Evolutionary conservation across 139 green algal genomes (phyloP), one percentile per base, ranked within the genome.

Genomic region (Astrephomene gubernaculifera): DNA sequence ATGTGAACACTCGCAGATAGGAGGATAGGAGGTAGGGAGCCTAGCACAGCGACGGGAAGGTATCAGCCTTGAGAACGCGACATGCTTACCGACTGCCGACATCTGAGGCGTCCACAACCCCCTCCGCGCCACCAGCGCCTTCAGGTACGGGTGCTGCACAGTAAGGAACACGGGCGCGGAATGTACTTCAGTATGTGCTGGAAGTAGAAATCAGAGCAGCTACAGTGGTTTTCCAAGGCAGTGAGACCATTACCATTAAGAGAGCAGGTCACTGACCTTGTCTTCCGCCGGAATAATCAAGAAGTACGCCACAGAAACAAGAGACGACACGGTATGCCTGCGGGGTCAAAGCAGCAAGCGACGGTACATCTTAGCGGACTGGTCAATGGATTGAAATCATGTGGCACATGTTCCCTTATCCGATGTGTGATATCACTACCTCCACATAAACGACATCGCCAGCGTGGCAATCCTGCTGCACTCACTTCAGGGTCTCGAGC

Each of bases 281-380:
- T 65, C 31, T 1, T 39, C 43, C 1, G 53, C 71, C 17, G 71
- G 71, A 45, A 80, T 33, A 31, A 67, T 31, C 45, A 80, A 33
- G 31, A 80, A 80, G n/a, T 67, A 80, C 8, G 45, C 45, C 12
- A 80, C 27, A 3, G 71, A 80, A 5, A 80, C 71, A 7, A 80
- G 71, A 0, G 71, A 45, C 17, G 71, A 17, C 17, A 38, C 33
- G 1, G 44, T 33, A 17, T 80, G 17, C 45, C 71, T 80, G 71
- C 31, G 24, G 53, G 27, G n/a, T n/a, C 25, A 7, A 43, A 10
- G 38, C 5, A 78, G 8, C 24, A 10, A 41, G 17, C 27, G 61
- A 41, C 9, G 7, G 70, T 25, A 39, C 44, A 36, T 1, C 10
- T 6, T 10, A 29, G 38, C 12, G 14, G 67, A 19, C 10, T 33